Evolutionary conservation across 1,284 basidiomycete genomes (phyloP), one percentile per base, ranked within the genome.

Genomic region (Ganoderma leucocontextum): DNA sequence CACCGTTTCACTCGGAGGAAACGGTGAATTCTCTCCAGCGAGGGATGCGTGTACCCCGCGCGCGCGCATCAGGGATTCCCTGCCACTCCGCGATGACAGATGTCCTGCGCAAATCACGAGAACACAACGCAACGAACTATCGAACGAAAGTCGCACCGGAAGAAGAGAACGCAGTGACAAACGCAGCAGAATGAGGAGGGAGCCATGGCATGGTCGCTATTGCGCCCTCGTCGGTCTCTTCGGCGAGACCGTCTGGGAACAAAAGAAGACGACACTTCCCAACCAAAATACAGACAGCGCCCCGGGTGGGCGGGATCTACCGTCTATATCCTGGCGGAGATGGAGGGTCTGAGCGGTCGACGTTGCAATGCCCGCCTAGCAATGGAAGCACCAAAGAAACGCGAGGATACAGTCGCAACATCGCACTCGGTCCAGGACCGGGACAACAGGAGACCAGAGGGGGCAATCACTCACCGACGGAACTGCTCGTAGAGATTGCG

Each of bases 401-500:
- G 17, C 35, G 29, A 36, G 19, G 33, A 19, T 12, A 19, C 35
- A 53, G 29, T 57, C 29, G 29, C 19, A 57, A 57, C 35, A 57
- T 36, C 17, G 55, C 29, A 10, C 35, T 38, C 55, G 36, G 7
- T 19, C 3, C 29, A 19, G 12, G 55, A 17, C 1, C 10, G 29
- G 35, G 2, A 25, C 5, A 25, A 39, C 17, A 17, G 5, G 7
- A 25, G 33, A 19, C 2, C 36, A 65, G 13, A n/a, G 6, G 25
- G 2, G 25, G 2, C 6, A 36, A 4, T 42, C 8, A 81, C 85
- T 66, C 66, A 89, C 91, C 95, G 87, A 74, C 92, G 86, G 78
- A 98, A 97, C 78, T 98, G 96, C 80, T 97, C 95, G 72, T 91
- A 93, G 71, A 97, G 81, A 78, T 97, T 97, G 85, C 95, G 96